A percentile compares a stretch with the other conserved stretches of the same genome.
phyloP scores from a whole-genome alignment of 2,329 filamentous ascomycete genomes.

The Tolypocladium paradoxum region DNA sequence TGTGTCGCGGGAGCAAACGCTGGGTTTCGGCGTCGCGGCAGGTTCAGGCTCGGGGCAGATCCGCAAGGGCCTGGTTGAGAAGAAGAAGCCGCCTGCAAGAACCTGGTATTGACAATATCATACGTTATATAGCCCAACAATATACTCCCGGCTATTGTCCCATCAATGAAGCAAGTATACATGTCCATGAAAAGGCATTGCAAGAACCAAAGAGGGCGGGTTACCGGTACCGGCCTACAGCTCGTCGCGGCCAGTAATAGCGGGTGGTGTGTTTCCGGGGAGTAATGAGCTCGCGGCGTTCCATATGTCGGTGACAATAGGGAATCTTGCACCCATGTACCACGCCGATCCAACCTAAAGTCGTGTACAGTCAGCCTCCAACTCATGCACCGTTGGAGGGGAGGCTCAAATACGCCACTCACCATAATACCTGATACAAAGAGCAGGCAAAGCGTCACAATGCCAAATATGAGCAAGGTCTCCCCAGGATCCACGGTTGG shows the following conservation, averaged over 20 bases:
- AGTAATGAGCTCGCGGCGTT: constrained; percentile 12
- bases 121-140: not conserved
- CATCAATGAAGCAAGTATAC: constrained; percentile 1
- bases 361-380: not conserved
- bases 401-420: not conserved
- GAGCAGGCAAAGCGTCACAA: constrained; percentile 57
- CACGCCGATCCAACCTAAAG: constrained; percentile 65
- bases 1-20: constrained; percentile 21
- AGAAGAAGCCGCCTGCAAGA: not conserved
- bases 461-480: constrained; percentile 52
- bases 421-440: constrained; percentile 74
- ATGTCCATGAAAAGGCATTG: not conserved
- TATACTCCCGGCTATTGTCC: constrained; percentile 1
- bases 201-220: constrained; percentile 6
- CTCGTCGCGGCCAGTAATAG: constrained; percentile 22
- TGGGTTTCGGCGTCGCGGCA: not conserved
- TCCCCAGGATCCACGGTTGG: constrained; percentile 44
- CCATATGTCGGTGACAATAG: constrained; percentile 26
- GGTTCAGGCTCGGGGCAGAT: not conserved
- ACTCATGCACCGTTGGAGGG: too few species aligned
- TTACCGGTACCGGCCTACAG: constrained; percentile 14
- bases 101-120: not conserved
- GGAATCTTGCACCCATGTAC: constrained; percentile 73
- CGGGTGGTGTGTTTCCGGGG: constrained; percentile 12
- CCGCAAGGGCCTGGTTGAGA: not conserved